Conservation (phyloP, 2,329 filamentous ascomycete species). For the Pseudonectria foliicola region DNA sequence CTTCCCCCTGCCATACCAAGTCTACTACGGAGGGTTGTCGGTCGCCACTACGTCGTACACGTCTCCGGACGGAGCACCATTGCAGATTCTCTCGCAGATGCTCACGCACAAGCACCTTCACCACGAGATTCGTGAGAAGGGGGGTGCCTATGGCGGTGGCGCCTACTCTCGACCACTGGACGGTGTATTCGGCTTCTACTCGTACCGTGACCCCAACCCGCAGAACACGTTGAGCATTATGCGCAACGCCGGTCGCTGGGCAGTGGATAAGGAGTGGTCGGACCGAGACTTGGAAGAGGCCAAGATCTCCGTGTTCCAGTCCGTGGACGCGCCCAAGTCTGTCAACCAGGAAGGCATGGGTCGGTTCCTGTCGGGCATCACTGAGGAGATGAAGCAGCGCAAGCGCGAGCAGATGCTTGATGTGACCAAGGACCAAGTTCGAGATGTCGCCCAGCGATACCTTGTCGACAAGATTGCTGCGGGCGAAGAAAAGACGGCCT, state of each 20-base stretch:
- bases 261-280: conserved; percentile 72
- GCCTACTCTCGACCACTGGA: conserved; percentile 75
- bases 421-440: conserved; percentile 73
- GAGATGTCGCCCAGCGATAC: conserved; percentile 73
- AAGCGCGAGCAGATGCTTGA: conserved; percentile 80
- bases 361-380: conserved; percentile 77
- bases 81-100: conserved; percentile 84
- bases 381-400: conserved; percentile 80
- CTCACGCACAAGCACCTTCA: conserved; percentile 95
- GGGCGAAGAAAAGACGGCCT: conserved; percentile 55
- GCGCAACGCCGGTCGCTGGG: conserved; percentile 74
- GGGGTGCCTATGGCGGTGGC: conserved; percentile 89
- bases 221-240: conserved; percentile 82
- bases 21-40: conserved; percentile 84
- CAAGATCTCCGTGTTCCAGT: conserved; percentile 90
- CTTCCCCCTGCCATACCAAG: conserved; percentile 92
- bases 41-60: conserved; percentile 80
- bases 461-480: conserved; percentile 61
- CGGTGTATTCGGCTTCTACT: conserved; percentile 89
- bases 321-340: conserved; percentile 78
- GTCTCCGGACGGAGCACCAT: conserved; percentile 64
- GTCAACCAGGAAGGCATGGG: conserved; percentile 85
- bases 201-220: conserved; percentile 93
- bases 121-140: conserved; percentile 96
- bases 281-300: conserved; percentile 87